phyloP scores from a whole-genome alignment of 2,329 filamentous ascomycete genomes.

The Pezizomycotina sp. region DNA sequence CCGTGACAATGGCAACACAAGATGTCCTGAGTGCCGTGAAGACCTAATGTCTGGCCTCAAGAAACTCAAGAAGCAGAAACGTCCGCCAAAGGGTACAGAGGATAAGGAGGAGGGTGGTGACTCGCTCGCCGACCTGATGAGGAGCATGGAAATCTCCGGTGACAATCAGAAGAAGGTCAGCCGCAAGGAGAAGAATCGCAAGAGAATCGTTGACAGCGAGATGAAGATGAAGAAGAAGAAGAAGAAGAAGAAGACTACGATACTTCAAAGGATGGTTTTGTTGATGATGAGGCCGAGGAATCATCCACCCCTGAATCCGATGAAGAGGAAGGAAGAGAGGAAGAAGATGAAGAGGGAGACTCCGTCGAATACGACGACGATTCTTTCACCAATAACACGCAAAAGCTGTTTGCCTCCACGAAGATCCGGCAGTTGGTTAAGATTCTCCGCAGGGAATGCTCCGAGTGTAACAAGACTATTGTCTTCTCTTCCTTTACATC shows the following conservation, averaged over 20 bases:
- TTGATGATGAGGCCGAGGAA: constrained; percentile 22
- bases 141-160: constrained; percentile 26
- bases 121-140: constrained; percentile 48
- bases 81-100: constrained; percentile 22
- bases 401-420: constrained; percentile 52
- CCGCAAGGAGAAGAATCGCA: constrained; percentile 28
- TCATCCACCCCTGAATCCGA: constrained; percentile 17
- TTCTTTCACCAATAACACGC: constrained; percentile 27
- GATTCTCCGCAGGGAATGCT: constrained; percentile 62
- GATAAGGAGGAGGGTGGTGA: constrained; percentile 46
- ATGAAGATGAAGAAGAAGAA: constrained; percentile 29
- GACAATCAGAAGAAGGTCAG: constrained; percentile 30
- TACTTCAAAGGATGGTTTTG: constrained; percentile 21
- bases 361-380: constrained; percentile 31
- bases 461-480: constrained; percentile 74
- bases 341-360: constrained; percentile 15
- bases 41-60: constrained; percentile 21
- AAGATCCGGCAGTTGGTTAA: constrained; percentile 78
- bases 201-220: constrained; percentile 29
- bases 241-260: constrained; percentile 25
- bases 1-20: constrained; percentile 24
- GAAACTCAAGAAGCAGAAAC: constrained; percentile 28
- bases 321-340: constrained; percentile 10
- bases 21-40: constrained; percentile 22
- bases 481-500: constrained; percentile 97